Percentiles rank a stretch among this genome's conserved stretches.
phyloP scores from a whole-genome alignment of 257 asterid genomes.

The Solanum arcanum region DNA sequence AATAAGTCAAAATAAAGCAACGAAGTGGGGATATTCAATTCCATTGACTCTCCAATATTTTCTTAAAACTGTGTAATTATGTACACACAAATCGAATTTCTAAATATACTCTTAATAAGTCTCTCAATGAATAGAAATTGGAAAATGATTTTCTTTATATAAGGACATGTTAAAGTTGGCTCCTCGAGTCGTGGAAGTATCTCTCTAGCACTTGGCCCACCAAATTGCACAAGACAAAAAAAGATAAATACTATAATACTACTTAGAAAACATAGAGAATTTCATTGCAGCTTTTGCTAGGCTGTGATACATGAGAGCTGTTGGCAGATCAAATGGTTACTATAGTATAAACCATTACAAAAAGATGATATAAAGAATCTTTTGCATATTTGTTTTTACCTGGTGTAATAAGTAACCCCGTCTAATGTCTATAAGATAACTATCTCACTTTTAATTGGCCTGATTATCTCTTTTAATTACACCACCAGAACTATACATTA shows the following conservation, averaged over 20 bases:
- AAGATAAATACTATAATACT: neutral
- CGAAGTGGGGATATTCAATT: conserved; percentile 4
- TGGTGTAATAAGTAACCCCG: too few species aligned
- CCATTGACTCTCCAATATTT: conserved; percentile 16
- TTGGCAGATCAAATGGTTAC: neutral
- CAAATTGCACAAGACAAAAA: conserved; percentile 1
- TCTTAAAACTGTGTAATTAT: neutral
- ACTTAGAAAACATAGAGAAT: conserved; percentile 4
- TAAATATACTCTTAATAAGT: neutral
- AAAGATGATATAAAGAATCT: too few species aligned
- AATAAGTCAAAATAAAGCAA: conserved; percentile 18
- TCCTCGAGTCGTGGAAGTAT: conserved; percentile 46
- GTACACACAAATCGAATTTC: neutral
- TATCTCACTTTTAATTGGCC: too few species aligned
- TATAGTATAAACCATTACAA: neutral
- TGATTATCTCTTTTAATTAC: neutral
- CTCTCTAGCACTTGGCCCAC: conserved; percentile 8
- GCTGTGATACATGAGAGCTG: conserved; percentile 26
- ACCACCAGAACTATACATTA: neutral
- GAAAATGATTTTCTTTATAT: conserved; percentile 14
- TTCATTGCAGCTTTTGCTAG: conserved; percentile 21
- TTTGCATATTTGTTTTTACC: too few species aligned
- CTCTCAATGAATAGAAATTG: neutral
- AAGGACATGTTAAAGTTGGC: conserved; percentile 24
- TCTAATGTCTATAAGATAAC: too few species aligned